These are phyloP conservation scores for Floccularia luteovirens DNA, from an alignment of 768 basidiomycete genomes.

Conservation along the genomic window DNA sequence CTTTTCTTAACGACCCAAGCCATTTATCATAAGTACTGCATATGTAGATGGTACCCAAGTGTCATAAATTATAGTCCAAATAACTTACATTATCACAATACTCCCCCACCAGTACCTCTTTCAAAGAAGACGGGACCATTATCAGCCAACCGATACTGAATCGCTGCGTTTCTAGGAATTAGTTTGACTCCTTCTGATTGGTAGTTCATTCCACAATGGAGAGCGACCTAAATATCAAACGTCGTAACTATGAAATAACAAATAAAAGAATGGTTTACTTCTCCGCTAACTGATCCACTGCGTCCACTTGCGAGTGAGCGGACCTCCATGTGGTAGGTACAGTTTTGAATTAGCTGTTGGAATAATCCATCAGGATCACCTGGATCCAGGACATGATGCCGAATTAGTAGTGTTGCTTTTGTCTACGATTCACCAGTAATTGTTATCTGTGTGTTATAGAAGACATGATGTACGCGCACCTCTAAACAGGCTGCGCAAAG, in stretches of 20 bases:
- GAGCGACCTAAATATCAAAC: constrained; percentile 38
- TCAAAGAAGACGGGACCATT: constrained; percentile 61
- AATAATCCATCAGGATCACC: constrained; percentile 55
- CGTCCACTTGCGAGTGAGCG: constrained; percentile 64
- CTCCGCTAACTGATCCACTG: constrained; percentile 73
- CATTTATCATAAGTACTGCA: no score
- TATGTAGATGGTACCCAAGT: no score
- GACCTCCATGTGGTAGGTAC: constrained; percentile 66
- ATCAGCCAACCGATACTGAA: constrained; percentile 72
- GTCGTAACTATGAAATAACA: constrained; percentile 1
- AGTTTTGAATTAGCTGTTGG: constrained; percentile 50
- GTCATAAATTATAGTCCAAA: no score
- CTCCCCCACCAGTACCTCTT: constrained; percentile 59
- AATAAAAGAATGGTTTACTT: constrained; percentile 33
- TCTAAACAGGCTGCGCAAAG: constrained; percentile 47
- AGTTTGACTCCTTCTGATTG: constrained; percentile 22
- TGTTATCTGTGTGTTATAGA: constrained; percentile 3
- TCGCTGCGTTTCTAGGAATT: constrained; percentile 44
- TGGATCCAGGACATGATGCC: constrained; percentile 55
- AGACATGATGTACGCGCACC: constrained; percentile 21
- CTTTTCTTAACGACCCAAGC: no score
- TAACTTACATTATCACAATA: no score
- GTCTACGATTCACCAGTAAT: constrained; percentile 22
- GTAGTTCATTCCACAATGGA: constrained; percentile 48
- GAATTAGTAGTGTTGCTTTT: constrained; percentile 48